Base-by-base conservation (phyloP, 768 basidiomycete species). In the Termitomyces sp. region DNA sequence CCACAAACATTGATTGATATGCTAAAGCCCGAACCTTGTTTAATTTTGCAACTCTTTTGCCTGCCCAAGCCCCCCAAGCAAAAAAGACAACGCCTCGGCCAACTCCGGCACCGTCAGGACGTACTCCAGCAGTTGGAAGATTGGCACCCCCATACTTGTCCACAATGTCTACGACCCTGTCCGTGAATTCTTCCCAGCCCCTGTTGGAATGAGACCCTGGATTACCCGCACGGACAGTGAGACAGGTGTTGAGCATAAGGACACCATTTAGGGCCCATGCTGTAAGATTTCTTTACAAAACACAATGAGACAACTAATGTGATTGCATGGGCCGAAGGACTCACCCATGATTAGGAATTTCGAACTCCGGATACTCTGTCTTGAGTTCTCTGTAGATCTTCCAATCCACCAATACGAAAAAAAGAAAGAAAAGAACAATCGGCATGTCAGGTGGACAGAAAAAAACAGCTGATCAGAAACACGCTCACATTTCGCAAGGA, bases 101-200 rank as follows among this genome's bases (percentile, higher is more conserved):
- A 53, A 81, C 67, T 27, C 86, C 88, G 58, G 68, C 73, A 23
- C 61, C 66, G 49, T 71, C 72, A 62, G 76, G 69, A 57, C 66
- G 62, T 43, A 56, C 68, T 19, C 65, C 66, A 53, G 62, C 63
- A 32, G 62, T 66, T 27, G 78, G 72, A 48, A 91, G 76, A 68
- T 87, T 88, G 53, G 88, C 82, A 62, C 91, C 83, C 56, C 87
- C 86, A 71, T 87, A 90, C 67, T 77, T 82, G 69, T 90, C 82
- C 60, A 95, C 86, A 57, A 86, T 80, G 60, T 87, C 82, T 57
- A 96, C 75, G 58, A 96, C 87, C 61, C 70, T 75, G 61, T 88
- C 90, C 4, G 95, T 97, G 68, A 96, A 97, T 50, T 80, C 71
- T 69, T 97, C 93, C 95, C 95, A 97, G 55, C 95, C 95, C 70